Conservation (phyloP, 768 basidiomycete genomes). For the Austroboletus eburneus region DNA sequence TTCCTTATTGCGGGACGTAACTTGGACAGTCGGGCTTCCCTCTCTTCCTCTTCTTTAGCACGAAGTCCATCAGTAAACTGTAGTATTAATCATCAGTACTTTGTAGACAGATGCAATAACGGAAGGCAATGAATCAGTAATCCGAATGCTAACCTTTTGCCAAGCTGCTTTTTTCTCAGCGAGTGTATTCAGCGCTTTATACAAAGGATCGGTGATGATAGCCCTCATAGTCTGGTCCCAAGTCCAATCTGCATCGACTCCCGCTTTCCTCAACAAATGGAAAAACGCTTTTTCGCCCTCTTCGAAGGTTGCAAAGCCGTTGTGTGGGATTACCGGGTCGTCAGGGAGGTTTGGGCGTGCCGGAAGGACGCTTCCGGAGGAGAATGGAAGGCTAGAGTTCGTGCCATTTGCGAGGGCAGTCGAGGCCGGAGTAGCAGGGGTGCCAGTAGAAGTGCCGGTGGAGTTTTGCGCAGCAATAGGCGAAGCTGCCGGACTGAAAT, state of each 20-base stretch:
- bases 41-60: slow-evolving; percentile 82
- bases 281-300: slow-evolving; percentile 95
- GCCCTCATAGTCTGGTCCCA: slow-evolving; percentile 99
- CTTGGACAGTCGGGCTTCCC: slow-evolving; percentile 77
- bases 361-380: slow-evolving; percentile 57
- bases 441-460: slow-evolving; percentile 43
- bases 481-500: slow-evolving; percentile 31
- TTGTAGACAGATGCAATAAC: not conserved
- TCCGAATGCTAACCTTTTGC: slow-evolving; percentile 66
- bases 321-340: slow-evolving; percentile 85
- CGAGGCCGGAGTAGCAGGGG: slow-evolving; percentile 32
- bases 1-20: slow-evolving; percentile 82
- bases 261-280: slow-evolving; percentile 83
- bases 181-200: slow-evolving; percentile 88
- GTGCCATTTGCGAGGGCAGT: slow-evolving; percentile 47
- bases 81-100: slow-evolving; percentile 7
- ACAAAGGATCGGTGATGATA: slow-evolving; percentile 96
- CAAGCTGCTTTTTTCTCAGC: slow-evolving; percentile 94
- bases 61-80: slow-evolving; percentile 73
- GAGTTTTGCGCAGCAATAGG: slow-evolving; percentile 41
- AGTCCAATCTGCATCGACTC: slow-evolving; percentile 88
- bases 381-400: slow-evolving; percentile 58
- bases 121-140: not conserved
- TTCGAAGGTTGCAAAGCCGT: slow-evolving; percentile 80
- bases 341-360: slow-evolving; percentile 78